Base-by-base conservation (phyloP, 139 green algal genomes). In the Dunaliella primolecta region DNA sequence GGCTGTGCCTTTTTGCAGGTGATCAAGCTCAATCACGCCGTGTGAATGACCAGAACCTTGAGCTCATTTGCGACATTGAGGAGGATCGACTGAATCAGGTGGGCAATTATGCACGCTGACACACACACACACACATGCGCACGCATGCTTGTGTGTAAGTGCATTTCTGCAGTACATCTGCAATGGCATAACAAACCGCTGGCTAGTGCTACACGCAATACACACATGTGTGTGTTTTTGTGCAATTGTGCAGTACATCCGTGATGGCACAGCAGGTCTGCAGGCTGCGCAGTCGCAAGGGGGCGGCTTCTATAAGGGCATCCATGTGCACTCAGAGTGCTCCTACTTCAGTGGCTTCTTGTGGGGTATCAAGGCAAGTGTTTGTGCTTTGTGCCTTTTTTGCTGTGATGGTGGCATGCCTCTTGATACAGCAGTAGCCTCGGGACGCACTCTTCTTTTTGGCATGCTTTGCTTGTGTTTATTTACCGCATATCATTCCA, bases 311-410 rank as follows among this genome's bases (percentile, higher is more conserved):
- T 80, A 38, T n/a, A 80, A 80, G 75, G 75, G 75, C 75, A 80
- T 80, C 30, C 75, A 80, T 36, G 75, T 80, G 30, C 29, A 36
- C 75, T 80, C 75, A 27, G 75, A 80, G 75, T 80, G 75, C 75
- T 80, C 75, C 30, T 80, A 80, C 75, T 80, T 80, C 75, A 32
- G 30, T n/a, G 75, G 75, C 27, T 80, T 80, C 75, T 33, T 80
- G 75, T 80, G 75, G 75, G 75, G 75, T 11, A 80, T 80, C 30
- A 80, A 80, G 75, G 75, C 36, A 21, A 35, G 71, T 23, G n/a
- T n/a, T n/a, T n/a, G n/a, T n/a, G n/a, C n/a, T n/a, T n/a, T n/a
- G n/a, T n/a, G n/a, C n/a, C n/a, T n/a, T n/a, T n/a, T n/a, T n/a
- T n/a, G n/a, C n/a, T n/a, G n/a, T n/a, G n/a, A n/a, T n/a, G n/a